Percentiles rank a stretch among this genome's conserved stretches.
These are phyloP conservation scores for Parachlorella kessleri DNA, from an alignment of 139 green algal genomes.

Conservation along the genomic window DNA sequence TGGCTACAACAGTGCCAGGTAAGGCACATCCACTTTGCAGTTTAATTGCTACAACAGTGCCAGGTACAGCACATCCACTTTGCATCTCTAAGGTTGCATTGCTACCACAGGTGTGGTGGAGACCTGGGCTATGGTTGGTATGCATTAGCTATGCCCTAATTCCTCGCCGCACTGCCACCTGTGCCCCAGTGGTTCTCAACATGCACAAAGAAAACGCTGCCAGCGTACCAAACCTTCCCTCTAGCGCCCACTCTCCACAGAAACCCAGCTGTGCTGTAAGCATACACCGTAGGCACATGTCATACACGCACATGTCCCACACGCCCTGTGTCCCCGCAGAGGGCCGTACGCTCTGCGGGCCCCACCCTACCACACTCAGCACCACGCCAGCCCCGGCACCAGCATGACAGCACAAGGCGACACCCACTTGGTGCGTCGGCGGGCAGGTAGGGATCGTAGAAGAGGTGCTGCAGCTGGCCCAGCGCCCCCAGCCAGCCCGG, in stretches of 20 bases:
- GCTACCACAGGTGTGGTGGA: too few relatives aligned
- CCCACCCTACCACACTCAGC: neutral
- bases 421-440: neutral
- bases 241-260: neutral
- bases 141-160: too few relatives aligned
- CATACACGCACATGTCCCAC: neutral
- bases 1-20: too few relatives aligned
- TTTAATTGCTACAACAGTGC: too few relatives aligned
- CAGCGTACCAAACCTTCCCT: too few relatives aligned
- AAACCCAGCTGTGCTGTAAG: neutral
- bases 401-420: neutral
- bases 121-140: too few relatives aligned
- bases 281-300: neutral
- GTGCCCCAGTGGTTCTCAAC: too few relatives aligned
- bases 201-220: too few relatives aligned
- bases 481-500: constrained; percentile 1
- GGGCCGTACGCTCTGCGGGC: neutral
- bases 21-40: too few relatives aligned
- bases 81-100: too few relatives aligned
- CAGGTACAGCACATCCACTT: too few relatives aligned
- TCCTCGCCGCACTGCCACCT: too few relatives aligned
- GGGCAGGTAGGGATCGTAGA: constrained; percentile 13
- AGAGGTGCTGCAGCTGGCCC: neutral
- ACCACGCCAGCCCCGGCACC: neutral
- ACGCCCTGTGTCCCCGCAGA: neutral